Evolutionary conservation across 1,139 yeast genomes (phyloP).

Genomic region (Blastobotrys malaysiensis): DNA sequence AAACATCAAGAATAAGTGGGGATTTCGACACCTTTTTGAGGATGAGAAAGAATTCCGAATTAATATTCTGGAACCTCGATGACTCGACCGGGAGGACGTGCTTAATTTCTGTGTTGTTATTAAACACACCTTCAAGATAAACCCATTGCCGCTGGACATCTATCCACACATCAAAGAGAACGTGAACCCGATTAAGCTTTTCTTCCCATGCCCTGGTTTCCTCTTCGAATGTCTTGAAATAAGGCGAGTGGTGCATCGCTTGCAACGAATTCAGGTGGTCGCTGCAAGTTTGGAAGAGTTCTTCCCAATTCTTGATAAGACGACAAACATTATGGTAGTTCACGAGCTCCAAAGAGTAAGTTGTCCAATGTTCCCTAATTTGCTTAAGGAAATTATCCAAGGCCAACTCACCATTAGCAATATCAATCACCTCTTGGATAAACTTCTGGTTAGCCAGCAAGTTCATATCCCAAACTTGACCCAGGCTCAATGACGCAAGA

Average conservation of each 20-base stretch:
- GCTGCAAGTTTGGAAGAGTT: constrained; percentile 51
- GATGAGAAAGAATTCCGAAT: constrained; percentile 53
- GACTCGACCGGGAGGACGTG: constrained; percentile 65
- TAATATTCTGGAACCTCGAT: constrained; percentile 57
- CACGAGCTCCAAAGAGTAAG: constrained; percentile 49
- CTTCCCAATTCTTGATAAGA: constrained; percentile 67
- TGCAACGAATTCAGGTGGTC: constrained; percentile 58
- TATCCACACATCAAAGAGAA: constrained; percentile 64
- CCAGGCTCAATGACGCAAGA: constrained; percentile 39
- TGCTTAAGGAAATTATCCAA: constrained; percentile 51
- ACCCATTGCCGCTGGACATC: constrained; percentile 91
- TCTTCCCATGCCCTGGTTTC: constrained; percentile 53
- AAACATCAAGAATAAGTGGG: constrained; percentile 52
- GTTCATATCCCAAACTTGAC: constrained; percentile 58
- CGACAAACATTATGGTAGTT: constrained; percentile 49
- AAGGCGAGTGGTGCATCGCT: constrained; percentile 71
- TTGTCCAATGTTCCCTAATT: constrained; percentile 40
- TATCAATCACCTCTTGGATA: constrained; percentile 48
- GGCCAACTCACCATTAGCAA: constrained; percentile 69
- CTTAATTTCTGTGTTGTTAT: constrained; percentile 53
- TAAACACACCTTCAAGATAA: constrained; percentile 73
- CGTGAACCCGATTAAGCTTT: constrained; percentile 47
- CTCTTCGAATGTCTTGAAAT: constrained; percentile 56
- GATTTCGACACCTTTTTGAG: constrained; percentile 49
- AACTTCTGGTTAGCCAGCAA: constrained; percentile 42